A percentile compares a stretch with the other conserved stretches of the same genome.
phyloP scores from a whole-genome alignment of 306 rosid species.

The Lupinus albus region DNA sequence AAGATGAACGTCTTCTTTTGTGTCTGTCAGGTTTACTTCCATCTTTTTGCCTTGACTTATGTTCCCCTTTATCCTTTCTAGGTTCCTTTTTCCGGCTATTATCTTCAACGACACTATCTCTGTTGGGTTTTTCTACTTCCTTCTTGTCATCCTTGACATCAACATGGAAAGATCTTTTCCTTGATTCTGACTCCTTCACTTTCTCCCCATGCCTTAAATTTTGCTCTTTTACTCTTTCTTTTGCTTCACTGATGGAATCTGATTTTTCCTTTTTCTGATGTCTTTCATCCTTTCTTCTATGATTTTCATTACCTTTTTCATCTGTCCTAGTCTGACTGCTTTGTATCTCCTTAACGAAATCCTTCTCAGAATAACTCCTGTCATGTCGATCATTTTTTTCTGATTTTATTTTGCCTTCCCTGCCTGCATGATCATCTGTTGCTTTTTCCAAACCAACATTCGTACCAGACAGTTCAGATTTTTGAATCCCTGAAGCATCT shows the following conservation, averaged over 20 bases:
- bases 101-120: conserved; percentile 61
- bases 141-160: conserved; percentile 68
- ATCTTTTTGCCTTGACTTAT: conserved; percentile 64
- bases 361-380: conserved; percentile 57
- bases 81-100: conserved; percentile 63
- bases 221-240: conserved; percentile 65
- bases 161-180: conserved; percentile 63
- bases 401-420: conserved; percentile 53
- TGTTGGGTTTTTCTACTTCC: conserved; percentile 59
- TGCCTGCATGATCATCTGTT: conserved; percentile 47
- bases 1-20: conserved; percentile 72
- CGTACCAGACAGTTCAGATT: conserved; percentile 53
- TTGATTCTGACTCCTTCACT: conserved; percentile 68
- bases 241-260: conserved; percentile 57
- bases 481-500: conserved; percentile 39
- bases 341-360: conserved; percentile 54
- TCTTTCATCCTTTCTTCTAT: conserved; percentile 64
- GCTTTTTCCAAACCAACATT: conserved; percentile 41
- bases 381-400: conserved; percentile 54
- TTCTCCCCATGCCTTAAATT: conserved; percentile 49
- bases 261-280: conserved; percentile 61
- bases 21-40: conserved; percentile 65
- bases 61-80: conserved; percentile 70
- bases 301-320: conserved; percentile 62
- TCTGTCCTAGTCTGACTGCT: conserved; percentile 57